Percentiles rank a stretch among this genome's conserved stretches.
phyloP scores from a whole-genome alignment of 75 land plant species.

The Isoetes taiwanensis region DNA sequence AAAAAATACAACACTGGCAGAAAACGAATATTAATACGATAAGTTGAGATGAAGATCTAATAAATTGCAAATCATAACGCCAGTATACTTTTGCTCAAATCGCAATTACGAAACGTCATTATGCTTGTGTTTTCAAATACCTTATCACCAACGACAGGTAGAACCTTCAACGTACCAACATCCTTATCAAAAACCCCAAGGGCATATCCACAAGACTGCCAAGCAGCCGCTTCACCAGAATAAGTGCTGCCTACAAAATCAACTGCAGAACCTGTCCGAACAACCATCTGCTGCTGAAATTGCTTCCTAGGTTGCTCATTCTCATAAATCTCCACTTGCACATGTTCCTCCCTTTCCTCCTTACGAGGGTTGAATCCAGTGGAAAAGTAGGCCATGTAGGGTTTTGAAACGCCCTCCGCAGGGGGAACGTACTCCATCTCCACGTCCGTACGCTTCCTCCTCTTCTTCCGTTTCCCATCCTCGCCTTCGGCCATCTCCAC shows the following conservation, averaged over 20 bases:
- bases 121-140: conserved; percentile 22
- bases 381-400: conserved; percentile 65
- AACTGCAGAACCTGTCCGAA: conserved; percentile 26
- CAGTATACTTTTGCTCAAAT: too few species aligned
- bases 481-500: background rate
- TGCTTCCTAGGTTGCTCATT: conserved; percentile 15
- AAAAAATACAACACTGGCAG: too few species aligned
- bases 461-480: conserved; percentile 6
- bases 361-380: conserved; percentile 40
- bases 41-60: too few species aligned
- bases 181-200: conserved; percentile 83
- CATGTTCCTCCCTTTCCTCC: background rate
- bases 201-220: conserved; percentile 52
- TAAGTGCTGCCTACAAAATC: conserved; percentile 71
- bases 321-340: conserved; percentile 34
- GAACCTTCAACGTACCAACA: conserved; percentile 39
- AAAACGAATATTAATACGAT: too few species aligned
- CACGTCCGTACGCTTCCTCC: conserved; percentile 17
- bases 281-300: conserved; percentile 48
- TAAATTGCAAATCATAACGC: too few species aligned
- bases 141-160: conserved; percentile 65
- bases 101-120: too few species aligned
- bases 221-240: conserved; percentile 44
- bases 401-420: conserved; percentile 19
- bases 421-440: conserved; percentile 28